Evolutionary conservation across 805 yeast species (phyloP), one percentile per base, ranked within the genome.

Genomic region (Ogataea degrootiae): DNA sequence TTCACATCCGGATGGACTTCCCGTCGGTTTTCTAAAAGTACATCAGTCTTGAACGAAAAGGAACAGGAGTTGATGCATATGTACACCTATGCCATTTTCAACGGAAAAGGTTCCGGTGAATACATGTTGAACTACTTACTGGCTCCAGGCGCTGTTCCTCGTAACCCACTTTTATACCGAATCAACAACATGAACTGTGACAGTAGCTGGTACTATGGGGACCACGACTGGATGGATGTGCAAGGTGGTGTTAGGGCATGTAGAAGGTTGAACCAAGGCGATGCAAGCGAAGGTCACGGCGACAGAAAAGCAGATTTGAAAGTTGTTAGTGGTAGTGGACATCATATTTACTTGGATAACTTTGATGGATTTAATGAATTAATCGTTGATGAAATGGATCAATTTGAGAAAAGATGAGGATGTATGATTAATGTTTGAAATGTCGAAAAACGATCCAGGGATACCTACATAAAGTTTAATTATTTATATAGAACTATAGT

Each of bases 81-180:
- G 54, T 94, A 94, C 63, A 72, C 92, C 0, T 91, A 92, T 65
- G 79, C 83, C 4, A 87, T 91, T 12, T 94, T 94, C 72, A 87
- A 83, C 54, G 84, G 87, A 7, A 79, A 74, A 4, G 99, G 99
- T 0, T 87, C 95, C 0, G 98, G 98, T 6, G 99, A 92, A 67
- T 92, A 92, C 63, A 83, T 92, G 73, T 71, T 94, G 54, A 86
- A 88, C 55, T 86, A 85, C 60, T 71, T 90, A 17, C 69, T 92
- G 22, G 91, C 88, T 0, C 96, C 97, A 6, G 99, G 98, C 3
- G 98, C 96, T 0, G 79, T 80, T 42, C 96, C 97, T 1, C 72
- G 97, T 51, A 69, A 76, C 56, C 96, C 98, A 1, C 69, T 92
- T 45, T 64, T 73, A 4, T 67, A 71, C 39, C 65, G 86, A 19